Evolutionary conservation across 306 rosid species (phyloP), one percentile per base, ranked within the genome.

Genomic region (Hylodesmum podocarpum): DNA sequence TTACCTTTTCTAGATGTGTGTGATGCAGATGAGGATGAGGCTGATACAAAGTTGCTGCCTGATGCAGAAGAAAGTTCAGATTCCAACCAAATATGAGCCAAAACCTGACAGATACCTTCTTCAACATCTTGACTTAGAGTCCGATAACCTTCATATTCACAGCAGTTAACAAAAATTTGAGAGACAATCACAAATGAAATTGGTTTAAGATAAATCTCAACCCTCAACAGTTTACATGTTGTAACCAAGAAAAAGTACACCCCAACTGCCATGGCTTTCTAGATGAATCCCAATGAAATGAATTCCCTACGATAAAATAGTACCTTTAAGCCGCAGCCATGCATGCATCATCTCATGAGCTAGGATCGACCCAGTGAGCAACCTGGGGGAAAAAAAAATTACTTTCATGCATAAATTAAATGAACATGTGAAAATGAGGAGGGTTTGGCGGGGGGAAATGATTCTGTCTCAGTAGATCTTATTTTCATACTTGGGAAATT

Each of bases 291-390:
- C 12, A 73, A 66, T 36, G 19, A 34, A 75, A 70, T 46, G 61
- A 27, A 37, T 31, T 44, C 49, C 40, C n/a, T 15, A 64, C 5
- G 71, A 57, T 29, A 34, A 67, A 79, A 55, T 22, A 24, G 54
- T 77, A 92, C 99, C 97, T 80, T 82, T 86, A 33, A 96, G 97
- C 79, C 99, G 91, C 76, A 96, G 89, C 99, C 99, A 96, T 51
- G 99, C 99, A 74, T 96, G 99, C 99, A 96, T 96, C 97, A 96
- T 89, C 86, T 96, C 99, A 46, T 96, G 99, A 27, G 99, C 98
- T 47, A 96, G 90, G 78, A 96, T 96, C 2, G 99, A 89, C 49
- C 99, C 99, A 0, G 98, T 96, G 73, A 96, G 96, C 86, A 92
- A 87, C 79, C 99, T 96, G 84, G 22, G 18, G 51, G 19, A 34